Evolutionary conservation across 2,329 filamentous ascomycete species (phyloP).

Genomic region (Diplodia sapinea): DNA sequence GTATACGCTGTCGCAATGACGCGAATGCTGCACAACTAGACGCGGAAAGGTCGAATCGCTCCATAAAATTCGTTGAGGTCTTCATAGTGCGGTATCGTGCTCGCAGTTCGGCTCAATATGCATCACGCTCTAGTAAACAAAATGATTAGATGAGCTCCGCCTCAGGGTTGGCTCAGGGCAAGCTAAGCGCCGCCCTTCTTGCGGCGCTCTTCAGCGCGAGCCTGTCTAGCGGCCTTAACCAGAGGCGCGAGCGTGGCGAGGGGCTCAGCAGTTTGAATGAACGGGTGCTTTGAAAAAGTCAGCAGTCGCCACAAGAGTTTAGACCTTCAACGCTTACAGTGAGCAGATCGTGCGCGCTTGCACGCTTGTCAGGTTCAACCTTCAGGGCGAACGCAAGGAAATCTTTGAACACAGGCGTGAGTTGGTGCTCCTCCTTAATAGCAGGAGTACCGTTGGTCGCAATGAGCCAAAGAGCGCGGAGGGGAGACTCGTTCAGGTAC

Average conservation of each 20-base stretch:
- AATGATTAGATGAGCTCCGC: slow-evolving; percentile 19
- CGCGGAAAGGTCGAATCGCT: slow-evolving; percentile 24
- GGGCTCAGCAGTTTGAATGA: slow-evolving; percentile 60
- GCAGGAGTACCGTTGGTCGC: slow-evolving; percentile 94
- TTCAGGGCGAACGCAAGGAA: slow-evolving; percentile 93
- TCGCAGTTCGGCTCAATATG: slow-evolving; percentile 21
- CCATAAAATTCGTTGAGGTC: slow-evolving; percentile 23
- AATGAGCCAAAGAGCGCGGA: slow-evolving; percentile 92
- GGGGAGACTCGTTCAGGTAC: slow-evolving; percentile 91
- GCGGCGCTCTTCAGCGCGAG: slow-evolving; percentile 75
- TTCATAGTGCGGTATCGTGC: slow-evolving; percentile 20
- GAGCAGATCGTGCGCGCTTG: slow-evolving; percentile 90
- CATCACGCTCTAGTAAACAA: slow-evolving; percentile 26
- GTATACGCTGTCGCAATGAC: slow-evolving; percentile 17
- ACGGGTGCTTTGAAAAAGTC: slow-evolving; percentile 47
- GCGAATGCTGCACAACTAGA: slow-evolving; percentile 24
- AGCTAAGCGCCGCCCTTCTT: slow-evolving; percentile 52
- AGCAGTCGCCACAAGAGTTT: neutral
- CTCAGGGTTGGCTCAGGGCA: neutral
- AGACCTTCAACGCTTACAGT: slow-evolving; percentile 65
- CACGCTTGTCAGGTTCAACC: slow-evolving; percentile 96
- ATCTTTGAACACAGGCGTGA: slow-evolving; percentile 83
- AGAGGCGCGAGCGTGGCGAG: slow-evolving; percentile 78
- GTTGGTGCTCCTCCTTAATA: slow-evolving; percentile 88
- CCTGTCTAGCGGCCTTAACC: slow-evolving; percentile 82